Evolutionary conservation across 495 filamentous ascomycete genomes (phyloP).

Genomic region (Aspergillus indologenus): DNA sequence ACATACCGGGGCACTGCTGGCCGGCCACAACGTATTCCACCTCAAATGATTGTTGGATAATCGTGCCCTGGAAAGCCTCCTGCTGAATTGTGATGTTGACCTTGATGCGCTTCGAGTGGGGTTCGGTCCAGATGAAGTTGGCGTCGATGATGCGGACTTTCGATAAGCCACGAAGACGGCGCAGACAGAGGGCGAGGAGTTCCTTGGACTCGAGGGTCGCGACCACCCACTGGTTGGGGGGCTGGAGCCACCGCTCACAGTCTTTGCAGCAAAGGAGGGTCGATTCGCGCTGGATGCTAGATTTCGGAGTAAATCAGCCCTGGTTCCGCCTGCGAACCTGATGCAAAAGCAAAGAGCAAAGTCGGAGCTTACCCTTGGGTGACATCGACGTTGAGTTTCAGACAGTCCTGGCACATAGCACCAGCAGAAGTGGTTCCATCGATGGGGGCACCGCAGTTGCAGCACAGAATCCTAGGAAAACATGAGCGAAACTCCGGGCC

Average conservation of each 20-base stretch:
- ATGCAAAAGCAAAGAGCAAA: neutral
- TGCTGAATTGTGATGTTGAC: conserved; percentile 90
- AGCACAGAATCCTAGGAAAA: conserved; percentile 77
- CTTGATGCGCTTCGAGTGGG: conserved; percentile 84
- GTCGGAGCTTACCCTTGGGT: conserved; percentile 56
- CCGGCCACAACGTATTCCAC: conserved; percentile 85
- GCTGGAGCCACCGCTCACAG: conserved; percentile 91
- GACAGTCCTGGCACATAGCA: conserved; percentile 89
- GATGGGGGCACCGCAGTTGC: conserved; percentile 91
- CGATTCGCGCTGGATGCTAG: conserved; percentile 74
- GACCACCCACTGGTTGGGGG: conserved; percentile 78
- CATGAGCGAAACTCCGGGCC: conserved; percentile 13
- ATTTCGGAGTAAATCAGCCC: neutral
- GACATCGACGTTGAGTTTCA: conserved; percentile 89
- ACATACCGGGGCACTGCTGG: conserved; percentile 72
- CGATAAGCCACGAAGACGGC: conserved; percentile 72
- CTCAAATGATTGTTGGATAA: conserved; percentile 92
- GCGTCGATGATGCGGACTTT: conserved; percentile 93
- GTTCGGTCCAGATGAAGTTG: conserved; percentile 97
- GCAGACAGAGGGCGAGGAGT: conserved; percentile 82
- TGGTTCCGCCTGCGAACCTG: conserved; percentile 1
- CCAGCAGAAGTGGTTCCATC: conserved; percentile 83
- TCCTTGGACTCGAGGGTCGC: conserved; percentile 84
- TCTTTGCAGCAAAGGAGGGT: conserved; percentile 81
- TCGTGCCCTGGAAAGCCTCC: conserved; percentile 67